Percentiles rank a stretch among this genome's conserved stretches.
Evolutionary conservation across 2,329 filamentous ascomycete genomes (phyloP).

Genomic region (Arthrobotrys musiformis): DNA sequence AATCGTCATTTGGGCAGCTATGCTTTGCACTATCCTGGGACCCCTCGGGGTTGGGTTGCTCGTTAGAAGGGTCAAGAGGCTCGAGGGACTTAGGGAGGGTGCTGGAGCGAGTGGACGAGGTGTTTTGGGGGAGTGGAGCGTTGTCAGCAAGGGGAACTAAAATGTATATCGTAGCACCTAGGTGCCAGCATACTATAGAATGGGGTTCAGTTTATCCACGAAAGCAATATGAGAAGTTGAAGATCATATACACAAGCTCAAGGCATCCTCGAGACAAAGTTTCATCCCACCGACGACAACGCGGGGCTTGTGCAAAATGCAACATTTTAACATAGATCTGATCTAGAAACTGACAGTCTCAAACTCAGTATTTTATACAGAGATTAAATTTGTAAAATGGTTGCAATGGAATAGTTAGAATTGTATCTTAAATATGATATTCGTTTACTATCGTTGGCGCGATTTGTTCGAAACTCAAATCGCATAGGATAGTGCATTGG

Average conservation of each 20-base stretch:
- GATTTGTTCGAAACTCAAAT: not conserved
- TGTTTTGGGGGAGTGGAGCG: slow-evolving; percentile 45
- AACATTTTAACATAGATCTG: too few species aligned
- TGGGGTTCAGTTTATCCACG: too few species aligned
- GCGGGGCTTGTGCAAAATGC: not conserved
- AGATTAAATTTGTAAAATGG: too few species aligned
- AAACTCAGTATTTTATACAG: too few species aligned
- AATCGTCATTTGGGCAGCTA: slow-evolving; percentile 69
- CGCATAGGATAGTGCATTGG: too few species aligned
- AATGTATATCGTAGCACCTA: too few species aligned
- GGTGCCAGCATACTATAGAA: too few species aligned
- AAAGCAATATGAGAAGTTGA: too few species aligned
- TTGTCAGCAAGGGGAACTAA: not conserved
- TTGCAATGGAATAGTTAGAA: not conserved
- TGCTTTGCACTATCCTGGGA: slow-evolving; percentile 68
- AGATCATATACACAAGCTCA: too few species aligned
- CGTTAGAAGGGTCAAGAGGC: slow-evolving; percentile 61
- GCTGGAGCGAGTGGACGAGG: not conserved
- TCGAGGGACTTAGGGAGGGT: slow-evolving; percentile 19
- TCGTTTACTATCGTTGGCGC: not conserved
- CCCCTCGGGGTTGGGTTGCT: slow-evolving; percentile 67
- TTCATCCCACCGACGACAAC: not conserved
- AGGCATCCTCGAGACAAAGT: not conserved
- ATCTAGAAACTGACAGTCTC: too few species aligned
- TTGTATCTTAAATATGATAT: too few species aligned